phyloP scores from a whole-genome alignment of 805 yeast species.

The Candida nemodendra region DNA sequence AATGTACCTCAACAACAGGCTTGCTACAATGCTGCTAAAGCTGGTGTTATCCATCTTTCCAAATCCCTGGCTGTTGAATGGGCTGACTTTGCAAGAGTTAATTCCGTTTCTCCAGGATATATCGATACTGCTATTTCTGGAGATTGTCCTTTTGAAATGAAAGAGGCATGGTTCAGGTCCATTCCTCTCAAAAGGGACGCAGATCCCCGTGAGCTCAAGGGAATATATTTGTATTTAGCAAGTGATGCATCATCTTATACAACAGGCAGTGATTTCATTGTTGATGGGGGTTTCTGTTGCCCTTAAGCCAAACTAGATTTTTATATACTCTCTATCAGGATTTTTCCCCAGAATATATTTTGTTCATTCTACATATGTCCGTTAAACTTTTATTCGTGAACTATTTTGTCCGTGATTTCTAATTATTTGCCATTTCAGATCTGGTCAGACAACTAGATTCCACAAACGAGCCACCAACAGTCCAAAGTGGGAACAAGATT shows the following conservation, averaged over 20 bases:
- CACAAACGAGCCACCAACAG: no score
- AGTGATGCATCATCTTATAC: constrained; percentile 48
- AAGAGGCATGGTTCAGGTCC: constrained; percentile 25
- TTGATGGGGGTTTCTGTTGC: constrained; percentile 42
- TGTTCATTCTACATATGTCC: no score
- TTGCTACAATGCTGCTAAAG: constrained; percentile 45
- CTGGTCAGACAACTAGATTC: no score
- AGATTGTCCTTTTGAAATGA: constrained; percentile 25
- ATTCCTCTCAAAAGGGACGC: constrained; percentile 47
- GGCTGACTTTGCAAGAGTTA: constrained; percentile 47
- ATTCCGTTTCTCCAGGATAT: constrained; percentile 49
- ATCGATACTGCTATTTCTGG: constrained; percentile 42
- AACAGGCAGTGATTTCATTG: constrained; percentile 45
- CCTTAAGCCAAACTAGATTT: no score
- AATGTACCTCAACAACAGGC: constrained; percentile 50
- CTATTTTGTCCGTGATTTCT: no score
- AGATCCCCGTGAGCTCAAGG: constrained; percentile 44
- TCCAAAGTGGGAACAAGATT: no score
- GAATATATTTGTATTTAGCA: constrained; percentile 48
- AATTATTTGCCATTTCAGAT: no score
- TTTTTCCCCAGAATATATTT: no score
- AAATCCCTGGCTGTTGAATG: constrained; percentile 46
- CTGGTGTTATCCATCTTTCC: constrained; percentile 44
- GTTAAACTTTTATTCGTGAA: no score
- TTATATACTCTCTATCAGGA: no score